These are phyloP conservation scores for Coemansia reversa DNA, from an alignment of 192 early-diverging fungal genomes.

Conservation along the genomic window DNA sequence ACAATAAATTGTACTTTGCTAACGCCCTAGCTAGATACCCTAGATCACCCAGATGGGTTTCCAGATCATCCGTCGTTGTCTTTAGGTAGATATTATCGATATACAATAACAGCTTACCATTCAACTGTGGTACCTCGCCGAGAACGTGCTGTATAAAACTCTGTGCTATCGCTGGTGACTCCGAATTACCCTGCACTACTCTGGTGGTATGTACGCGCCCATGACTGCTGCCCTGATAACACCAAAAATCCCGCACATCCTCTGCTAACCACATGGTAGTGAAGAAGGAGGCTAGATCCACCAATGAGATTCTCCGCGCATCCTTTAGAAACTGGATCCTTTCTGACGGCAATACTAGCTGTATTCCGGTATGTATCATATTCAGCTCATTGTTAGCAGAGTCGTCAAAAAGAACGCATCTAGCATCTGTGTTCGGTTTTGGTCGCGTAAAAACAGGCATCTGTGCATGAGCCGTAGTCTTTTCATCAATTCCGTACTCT, in stretches of 20 bases:
- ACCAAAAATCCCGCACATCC: conserved; percentile 12
- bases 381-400: conserved; percentile 15
- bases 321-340: conserved; percentile 3
- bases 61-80: background rate
- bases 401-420: conserved; percentile 22
- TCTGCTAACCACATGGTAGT: background rate
- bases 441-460: conserved; percentile 19
- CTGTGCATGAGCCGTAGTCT: conserved; percentile 5
- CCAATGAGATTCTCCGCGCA: background rate
- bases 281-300: conserved; percentile 9
- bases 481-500: conserved; percentile 25
- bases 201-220: conserved; percentile 8
- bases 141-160: conserved; percentile 15
- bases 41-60: conserved; percentile 16
- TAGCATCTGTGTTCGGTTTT: conserved; percentile 16
- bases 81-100: conserved; percentile 48
- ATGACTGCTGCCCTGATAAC: background rate
- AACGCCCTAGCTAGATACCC: background rate
- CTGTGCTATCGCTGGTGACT: conserved; percentile 25
- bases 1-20: conserved; percentile 7
- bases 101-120: conserved; percentile 17
- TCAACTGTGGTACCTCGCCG: background rate
- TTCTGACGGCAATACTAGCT: conserved; percentile 8
- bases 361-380: conserved; percentile 19
- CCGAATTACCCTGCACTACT: conserved; percentile 22